Percentiles rank a stretch among this genome's conserved stretches.
Evolutionary conservation across 768 basidiomycete species (phyloP).

Genomic region (Boletus coccyginus): DNA sequence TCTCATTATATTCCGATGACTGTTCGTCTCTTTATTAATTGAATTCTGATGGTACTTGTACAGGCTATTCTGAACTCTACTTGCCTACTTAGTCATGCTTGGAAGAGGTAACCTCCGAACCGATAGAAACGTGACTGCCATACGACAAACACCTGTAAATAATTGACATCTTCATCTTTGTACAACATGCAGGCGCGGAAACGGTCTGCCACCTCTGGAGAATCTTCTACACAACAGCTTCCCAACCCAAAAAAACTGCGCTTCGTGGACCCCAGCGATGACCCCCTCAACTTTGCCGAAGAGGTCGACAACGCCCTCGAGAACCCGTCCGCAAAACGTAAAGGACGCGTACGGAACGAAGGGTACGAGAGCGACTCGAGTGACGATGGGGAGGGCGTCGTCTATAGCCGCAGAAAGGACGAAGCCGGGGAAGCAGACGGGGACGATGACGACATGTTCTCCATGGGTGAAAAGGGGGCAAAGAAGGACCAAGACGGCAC

Average conservation of each 20-base stretch:
- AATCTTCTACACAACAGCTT: slow-evolving; percentile 30
- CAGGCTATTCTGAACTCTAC: background rate
- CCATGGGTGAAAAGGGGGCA: slow-evolving; percentile 58
- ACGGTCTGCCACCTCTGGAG: slow-evolving; percentile 39
- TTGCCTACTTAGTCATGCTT: too few species aligned
- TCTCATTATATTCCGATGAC: background rate
- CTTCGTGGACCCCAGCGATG: slow-evolving; percentile 72
- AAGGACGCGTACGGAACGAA: slow-evolving; percentile 76
- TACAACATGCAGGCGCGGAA: slow-evolving; percentile 39
- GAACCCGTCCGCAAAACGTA: slow-evolving; percentile 55
- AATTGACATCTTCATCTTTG: background rate
- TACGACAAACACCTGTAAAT: slow-evolving; percentile 24
- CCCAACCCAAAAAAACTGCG: slow-evolving; percentile 64
- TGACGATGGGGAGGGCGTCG: slow-evolving; percentile 94
- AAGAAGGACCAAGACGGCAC: slow-evolving; percentile 42
- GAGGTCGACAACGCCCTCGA: slow-evolving; percentile 77
- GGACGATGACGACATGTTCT: slow-evolving; percentile 82
- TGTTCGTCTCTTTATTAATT: background rate
- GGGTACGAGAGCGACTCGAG: slow-evolving; percentile 94
- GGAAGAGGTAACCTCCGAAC: background rate
- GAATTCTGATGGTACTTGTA: background rate
- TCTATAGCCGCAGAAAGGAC: slow-evolving; percentile 66
- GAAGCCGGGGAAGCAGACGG: slow-evolving; percentile 53
- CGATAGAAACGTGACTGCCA: background rate
- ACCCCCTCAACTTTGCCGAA: slow-evolving; percentile 73